Evolutionary conservation across 306 rosid species (phyloP).

Genomic region (Luffa aegyptiaca): DNA sequence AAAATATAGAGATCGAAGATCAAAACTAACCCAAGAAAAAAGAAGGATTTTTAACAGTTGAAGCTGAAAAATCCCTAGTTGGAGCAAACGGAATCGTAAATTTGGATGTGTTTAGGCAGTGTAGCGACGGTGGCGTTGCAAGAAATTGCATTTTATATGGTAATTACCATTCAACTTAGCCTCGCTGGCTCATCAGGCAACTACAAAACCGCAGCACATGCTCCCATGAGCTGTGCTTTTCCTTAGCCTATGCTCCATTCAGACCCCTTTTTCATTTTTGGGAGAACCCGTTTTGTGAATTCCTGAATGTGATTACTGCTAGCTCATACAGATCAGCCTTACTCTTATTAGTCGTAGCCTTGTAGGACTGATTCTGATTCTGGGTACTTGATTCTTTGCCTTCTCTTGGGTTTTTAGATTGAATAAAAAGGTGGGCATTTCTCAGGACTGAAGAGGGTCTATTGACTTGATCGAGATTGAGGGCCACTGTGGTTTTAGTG

Average conservation of each 20-base stretch:
- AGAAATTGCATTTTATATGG: not conserved
- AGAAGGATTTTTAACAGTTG: not conserved
- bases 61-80: not conserved
- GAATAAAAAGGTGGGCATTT: not conserved
- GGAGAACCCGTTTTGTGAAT: not conserved
- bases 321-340: not conserved
- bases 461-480: constrained; percentile 1
- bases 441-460: not conserved
- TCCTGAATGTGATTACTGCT: not conserved
- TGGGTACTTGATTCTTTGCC: constrained; percentile 8
- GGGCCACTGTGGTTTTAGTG: constrained; percentile 6
- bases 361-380: constrained; percentile 8
- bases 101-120: not conserved
- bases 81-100: no score
- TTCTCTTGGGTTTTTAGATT: not conserved
- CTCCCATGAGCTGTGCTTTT: constrained; percentile 11
- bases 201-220: constrained; percentile 15
- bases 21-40: not conserved
- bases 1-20: not conserved
- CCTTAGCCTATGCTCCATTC: not conserved
- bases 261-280: not conserved
- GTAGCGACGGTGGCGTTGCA: not conserved
- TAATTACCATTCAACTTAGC: not conserved
- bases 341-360: not conserved
- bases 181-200: constrained; percentile 3